phyloP scores from a whole-genome alignment of 768 basidiomycete species.

The Kwoniella dejecticola region DNA sequence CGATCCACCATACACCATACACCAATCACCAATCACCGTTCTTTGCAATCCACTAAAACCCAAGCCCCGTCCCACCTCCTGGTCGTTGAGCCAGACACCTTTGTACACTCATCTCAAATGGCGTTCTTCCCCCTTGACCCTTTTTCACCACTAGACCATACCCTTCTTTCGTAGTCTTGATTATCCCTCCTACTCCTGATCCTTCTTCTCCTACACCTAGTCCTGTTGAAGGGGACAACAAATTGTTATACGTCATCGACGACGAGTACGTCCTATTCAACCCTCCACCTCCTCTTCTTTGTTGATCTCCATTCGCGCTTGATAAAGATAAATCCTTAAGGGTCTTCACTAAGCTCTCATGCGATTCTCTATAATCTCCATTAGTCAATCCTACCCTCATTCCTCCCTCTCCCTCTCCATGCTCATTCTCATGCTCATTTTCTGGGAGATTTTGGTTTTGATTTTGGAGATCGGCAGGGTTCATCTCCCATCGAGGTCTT shows the following conservation, averaged over 20 bases:
- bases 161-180: slow-evolving; percentile 25
- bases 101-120: slow-evolving; percentile 48
- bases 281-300: slow-evolving; percentile 15
- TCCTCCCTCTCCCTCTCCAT: neutral
- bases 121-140: slow-evolving; percentile 43
- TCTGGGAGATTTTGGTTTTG: slow-evolving; percentile 3
- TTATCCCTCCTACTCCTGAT: slow-evolving; percentile 28
- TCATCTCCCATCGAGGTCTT: slow-evolving; percentile 43
- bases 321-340: slow-evolving; percentile 31
- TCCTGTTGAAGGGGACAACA: neutral
- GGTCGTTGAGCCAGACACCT: slow-evolving; percentile 48
- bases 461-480: neutral
- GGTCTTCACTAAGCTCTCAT: slow-evolving; percentile 37
- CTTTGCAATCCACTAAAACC: neutral
- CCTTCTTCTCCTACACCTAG: slow-evolving; percentile 9
- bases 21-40: too few species aligned
- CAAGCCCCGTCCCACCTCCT: slow-evolving; percentile 4
- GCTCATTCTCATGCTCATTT: neutral
- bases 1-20: too few species aligned
- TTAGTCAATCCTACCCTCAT: slow-evolving; percentile 32
- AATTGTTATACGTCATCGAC: slow-evolving; percentile 11
- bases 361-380: slow-evolving; percentile 45
- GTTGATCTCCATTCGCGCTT: neutral
- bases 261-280: slow-evolving; percentile 18
- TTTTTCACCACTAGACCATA: slow-evolving; percentile 21